A percentile compares a stretch with the other conserved stretches of the same genome.
Evolutionary conservation across 1,139 yeast genomes (phyloP).

Genomic region (Yamadazyma conglobata): DNA sequence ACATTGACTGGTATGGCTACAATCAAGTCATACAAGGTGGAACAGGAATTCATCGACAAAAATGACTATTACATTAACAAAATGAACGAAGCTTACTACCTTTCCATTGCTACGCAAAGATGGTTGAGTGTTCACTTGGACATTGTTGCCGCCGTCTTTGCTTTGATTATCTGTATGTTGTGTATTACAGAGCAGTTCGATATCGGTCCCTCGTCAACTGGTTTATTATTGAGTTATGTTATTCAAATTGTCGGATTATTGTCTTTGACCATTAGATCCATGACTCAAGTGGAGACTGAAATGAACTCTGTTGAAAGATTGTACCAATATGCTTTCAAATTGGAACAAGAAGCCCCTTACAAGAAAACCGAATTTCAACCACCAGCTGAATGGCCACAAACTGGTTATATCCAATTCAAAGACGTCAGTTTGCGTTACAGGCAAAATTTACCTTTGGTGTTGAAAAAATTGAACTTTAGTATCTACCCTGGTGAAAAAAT

Average conservation of each 20-base stretch:
- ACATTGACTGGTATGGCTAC: slow-evolving; percentile 44
- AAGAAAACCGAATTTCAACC: slow-evolving; percentile 63
- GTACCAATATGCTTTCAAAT: slow-evolving; percentile 37
- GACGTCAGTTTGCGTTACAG: slow-evolving; percentile 82
- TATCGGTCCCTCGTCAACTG: slow-evolving; percentile 43
- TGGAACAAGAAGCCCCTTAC: slow-evolving; percentile 76
- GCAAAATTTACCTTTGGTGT: slow-evolving; percentile 81
- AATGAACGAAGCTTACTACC: slow-evolving; percentile 44
- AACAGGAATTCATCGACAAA: slow-evolving; percentile 28
- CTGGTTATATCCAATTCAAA: slow-evolving; percentile 73
- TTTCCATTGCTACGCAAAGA: slow-evolving; percentile 42
- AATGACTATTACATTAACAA: slow-evolving; percentile 35
- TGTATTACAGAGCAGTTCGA: slow-evolving; percentile 40
- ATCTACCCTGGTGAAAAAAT: slow-evolving; percentile 78
- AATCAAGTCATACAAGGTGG: slow-evolving; percentile 36
- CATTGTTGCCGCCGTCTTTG: slow-evolving; percentile 35
- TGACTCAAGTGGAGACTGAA: slow-evolving; percentile 46
- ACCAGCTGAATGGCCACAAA: slow-evolving; percentile 76
- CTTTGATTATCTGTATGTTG: slow-evolving; percentile 37
- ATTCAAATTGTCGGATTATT: slow-evolving; percentile 44
- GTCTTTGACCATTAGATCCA: slow-evolving; percentile 39
- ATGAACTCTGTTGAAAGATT: slow-evolving; percentile 48
- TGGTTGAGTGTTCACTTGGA: slow-evolving; percentile 45
- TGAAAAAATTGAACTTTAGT: slow-evolving; percentile 73
- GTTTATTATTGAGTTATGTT: slow-evolving; percentile 41